Conservation (phyloP, 2,329 filamentous ascomycete genomes). For the Trichoderma brevicompactum region DNA sequence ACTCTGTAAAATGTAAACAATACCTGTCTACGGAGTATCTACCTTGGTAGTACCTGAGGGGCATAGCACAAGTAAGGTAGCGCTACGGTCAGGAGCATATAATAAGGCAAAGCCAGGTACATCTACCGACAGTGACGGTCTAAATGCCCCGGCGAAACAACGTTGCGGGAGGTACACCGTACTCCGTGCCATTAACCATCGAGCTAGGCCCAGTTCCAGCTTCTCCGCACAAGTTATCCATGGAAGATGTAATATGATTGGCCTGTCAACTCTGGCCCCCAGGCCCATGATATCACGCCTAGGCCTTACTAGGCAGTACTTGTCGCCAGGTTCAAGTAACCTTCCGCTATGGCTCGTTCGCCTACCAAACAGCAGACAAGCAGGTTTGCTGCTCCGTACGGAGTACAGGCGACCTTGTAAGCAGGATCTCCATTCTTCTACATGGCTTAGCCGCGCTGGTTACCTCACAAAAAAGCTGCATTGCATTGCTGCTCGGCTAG, state of each 20-base stretch:
- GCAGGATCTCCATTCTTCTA: neutral
- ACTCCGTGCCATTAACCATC: neutral
- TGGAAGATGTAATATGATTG: constrained; percentile 21
- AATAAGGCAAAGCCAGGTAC: neutral
- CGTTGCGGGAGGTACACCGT: no score
- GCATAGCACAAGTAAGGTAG: neutral
- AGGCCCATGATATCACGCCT: constrained; percentile 10
- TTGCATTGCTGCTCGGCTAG: constrained; percentile 5
- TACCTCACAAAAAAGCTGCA: constrained; percentile 11
- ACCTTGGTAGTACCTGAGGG: neutral
- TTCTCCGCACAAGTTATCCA: constrained; percentile 17
- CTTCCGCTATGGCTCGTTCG: neutral
- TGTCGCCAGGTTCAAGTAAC: constrained; percentile 10
- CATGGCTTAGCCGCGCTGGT: neutral
- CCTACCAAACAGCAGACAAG: neutral
- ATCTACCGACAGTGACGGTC: neutral
- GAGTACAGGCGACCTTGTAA: constrained; percentile 15
- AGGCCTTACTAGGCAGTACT: neutral
- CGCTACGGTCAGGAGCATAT: neutral
- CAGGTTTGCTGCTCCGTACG: neutral
- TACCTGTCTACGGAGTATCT: neutral
- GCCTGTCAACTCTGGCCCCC: neutral
- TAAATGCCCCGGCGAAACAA: no score
- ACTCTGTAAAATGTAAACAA: no score
- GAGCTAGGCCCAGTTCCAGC: constrained; percentile 1